Evolutionary conservation across 2,329 filamentous ascomycete species (phyloP).

Genomic region (Colletotrichum ledebouriae): DNA sequence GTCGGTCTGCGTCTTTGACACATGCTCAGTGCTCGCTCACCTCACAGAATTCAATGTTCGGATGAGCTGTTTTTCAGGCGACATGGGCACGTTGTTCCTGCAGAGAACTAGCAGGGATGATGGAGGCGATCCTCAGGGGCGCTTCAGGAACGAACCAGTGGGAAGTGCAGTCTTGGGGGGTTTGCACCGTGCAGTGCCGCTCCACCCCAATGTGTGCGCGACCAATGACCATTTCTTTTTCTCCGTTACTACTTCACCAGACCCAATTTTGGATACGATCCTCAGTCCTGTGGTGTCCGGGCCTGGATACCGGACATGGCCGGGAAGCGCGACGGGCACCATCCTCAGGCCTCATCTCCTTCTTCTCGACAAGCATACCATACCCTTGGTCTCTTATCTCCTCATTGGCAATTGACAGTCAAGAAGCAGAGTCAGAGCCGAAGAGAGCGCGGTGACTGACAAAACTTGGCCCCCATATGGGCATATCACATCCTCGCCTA

Average conservation of each 20-base stretch:
- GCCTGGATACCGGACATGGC: conserved; percentile 1
- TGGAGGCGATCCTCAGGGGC: conserved; percentile 36
- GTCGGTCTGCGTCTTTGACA: no score
- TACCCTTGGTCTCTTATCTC: neutral
- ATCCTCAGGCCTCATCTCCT: neutral
- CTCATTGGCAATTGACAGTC: conserved; percentile 1
- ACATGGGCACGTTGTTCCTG: conserved; percentile 41
- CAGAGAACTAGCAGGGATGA: conserved; percentile 40
- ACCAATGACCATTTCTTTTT: conserved; percentile 20
- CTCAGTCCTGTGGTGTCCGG: neutral
- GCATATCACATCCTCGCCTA: conserved; percentile 14
- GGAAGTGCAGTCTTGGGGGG: conserved; percentile 32
- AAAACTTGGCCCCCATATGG: conserved; percentile 26
- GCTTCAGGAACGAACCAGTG: conserved; percentile 41
- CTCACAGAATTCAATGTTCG: neutral
- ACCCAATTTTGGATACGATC: conserved; percentile 39
- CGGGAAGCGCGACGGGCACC: conserved; percentile 4
- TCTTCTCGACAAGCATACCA: conserved; percentile 13
- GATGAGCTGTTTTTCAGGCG: conserved; percentile 33
- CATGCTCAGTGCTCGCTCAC: no score
- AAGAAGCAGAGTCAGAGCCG: conserved; percentile 18
- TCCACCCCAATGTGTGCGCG: conserved; percentile 24
- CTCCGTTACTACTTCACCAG: neutral
- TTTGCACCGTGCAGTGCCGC: conserved; percentile 31
- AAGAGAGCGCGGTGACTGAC: conserved; percentile 6